These are phyloP conservation scores for Paspalum notatum DNA, from an alignment of 176 grass and related monocot genomes.

Conservation along the genomic window DNA sequence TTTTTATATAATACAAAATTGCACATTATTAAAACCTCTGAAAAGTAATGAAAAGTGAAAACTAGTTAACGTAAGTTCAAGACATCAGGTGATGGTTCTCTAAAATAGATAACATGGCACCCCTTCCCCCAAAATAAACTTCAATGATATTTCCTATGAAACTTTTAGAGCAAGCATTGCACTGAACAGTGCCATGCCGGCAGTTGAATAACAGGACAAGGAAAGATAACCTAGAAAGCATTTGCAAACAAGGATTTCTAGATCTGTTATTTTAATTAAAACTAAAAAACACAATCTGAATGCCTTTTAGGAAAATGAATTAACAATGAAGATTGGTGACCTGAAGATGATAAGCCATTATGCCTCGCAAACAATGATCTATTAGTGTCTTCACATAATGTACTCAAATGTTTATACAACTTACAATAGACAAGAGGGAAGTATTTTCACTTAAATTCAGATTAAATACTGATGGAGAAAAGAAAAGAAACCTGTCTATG, in stretches of 20 bases:
- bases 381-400: constrained; percentile 12
- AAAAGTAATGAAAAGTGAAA: no score
- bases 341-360: constrained; percentile 6
- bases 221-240: not conserved
- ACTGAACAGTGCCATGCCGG: constrained; percentile 22
- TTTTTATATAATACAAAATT: not conserved
- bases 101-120: not conserved
- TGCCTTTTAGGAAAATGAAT: constrained; percentile 13
- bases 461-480: not conserved
- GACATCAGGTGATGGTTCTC: constrained; percentile 6
- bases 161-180: not conserved
- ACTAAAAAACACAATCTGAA: not conserved
- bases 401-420: no score
- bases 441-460: constrained; percentile 10
- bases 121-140: not conserved
- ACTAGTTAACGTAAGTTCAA: not conserved
- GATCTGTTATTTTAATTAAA: not conserved
- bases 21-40: no score
- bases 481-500: constrained; percentile 65
- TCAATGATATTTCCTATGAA: not conserved
- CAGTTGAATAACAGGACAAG: not conserved
- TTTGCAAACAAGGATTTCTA: not conserved
- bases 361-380: constrained; percentile 11
- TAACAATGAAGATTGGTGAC: not conserved
- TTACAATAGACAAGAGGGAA: not conserved